phyloP scores from a whole-genome alignment of 192 early-diverging fungal species.

The Helicostylum pulchrum region DNA sequence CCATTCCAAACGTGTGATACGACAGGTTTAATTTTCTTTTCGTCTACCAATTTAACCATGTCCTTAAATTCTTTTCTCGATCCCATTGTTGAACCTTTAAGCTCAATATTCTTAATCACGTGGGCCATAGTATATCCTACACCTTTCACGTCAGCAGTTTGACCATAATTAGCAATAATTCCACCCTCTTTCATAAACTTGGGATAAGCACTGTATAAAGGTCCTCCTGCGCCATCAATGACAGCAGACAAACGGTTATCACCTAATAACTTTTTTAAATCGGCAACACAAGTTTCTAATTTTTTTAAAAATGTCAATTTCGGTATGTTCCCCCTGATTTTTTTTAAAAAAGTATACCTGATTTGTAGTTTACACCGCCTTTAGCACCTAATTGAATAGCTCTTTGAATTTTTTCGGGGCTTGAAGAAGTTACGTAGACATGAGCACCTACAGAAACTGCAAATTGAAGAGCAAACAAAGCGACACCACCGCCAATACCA shows the following conservation, averaged over 20 bases:
- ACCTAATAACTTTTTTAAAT: conserved; percentile 41
- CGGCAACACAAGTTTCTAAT: conserved; percentile 43
- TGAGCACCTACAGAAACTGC: conserved; percentile 62
- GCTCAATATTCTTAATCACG: conserved; percentile 59
- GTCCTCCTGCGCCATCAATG: conserved; percentile 68
- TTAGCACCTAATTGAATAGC: conserved; percentile 62
- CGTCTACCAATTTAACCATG: conserved; percentile 58
- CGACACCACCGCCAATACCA: conserved; percentile 77
- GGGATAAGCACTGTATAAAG: conserved; percentile 38
- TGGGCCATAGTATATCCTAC: conserved; percentile 43
- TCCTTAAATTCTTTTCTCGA: conserved; percentile 55
- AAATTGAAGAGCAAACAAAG: conserved; percentile 64
- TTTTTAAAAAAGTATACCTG: conserved; percentile 34
- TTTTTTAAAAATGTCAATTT: neutral
- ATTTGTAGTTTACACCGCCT: conserved; percentile 70
- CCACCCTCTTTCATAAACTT: conserved; percentile 48
- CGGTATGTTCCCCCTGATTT: conserved; percentile 1
- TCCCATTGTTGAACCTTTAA: conserved; percentile 66
- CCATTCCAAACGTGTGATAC: conserved; percentile 55
- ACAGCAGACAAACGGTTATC: conserved; percentile 45
- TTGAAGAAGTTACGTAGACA: conserved; percentile 69
- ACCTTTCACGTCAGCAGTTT: conserved; percentile 43
- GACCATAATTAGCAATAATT: conserved; percentile 59
- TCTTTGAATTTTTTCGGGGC: conserved; percentile 55
- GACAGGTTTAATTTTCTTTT: conserved; percentile 56